phyloP scores from a whole-genome alignment of 805 yeast species.

The Yarrowia yakushimensis region DNA sequence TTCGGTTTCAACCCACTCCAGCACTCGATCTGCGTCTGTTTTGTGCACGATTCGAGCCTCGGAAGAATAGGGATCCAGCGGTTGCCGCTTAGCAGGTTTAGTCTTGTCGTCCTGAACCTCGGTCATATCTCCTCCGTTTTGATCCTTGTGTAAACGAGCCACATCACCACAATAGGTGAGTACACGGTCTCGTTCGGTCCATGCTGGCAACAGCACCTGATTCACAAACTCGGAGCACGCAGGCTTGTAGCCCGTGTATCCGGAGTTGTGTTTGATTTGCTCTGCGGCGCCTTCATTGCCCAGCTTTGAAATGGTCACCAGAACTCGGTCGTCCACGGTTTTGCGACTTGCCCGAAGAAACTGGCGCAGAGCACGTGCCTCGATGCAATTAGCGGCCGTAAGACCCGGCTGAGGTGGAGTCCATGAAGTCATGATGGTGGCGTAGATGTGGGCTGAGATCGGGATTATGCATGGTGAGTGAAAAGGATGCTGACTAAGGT shows the following conservation, averaged over 20 bases:
- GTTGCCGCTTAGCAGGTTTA: background rate
- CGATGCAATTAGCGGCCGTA: conserved; percentile 12
- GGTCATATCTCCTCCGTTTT: conserved; percentile 4
- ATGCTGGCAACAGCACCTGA: conserved; percentile 15
- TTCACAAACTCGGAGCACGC: conserved; percentile 22
- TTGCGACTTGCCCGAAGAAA: conserved; percentile 22
- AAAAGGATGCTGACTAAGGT: too few relatives aligned
- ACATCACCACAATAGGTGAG: conserved; percentile 12
- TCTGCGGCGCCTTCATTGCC: conserved; percentile 13
- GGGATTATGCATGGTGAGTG: conserved; percentile 14
- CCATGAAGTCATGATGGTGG: conserved; percentile 4
- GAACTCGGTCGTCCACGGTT: conserved; percentile 9
- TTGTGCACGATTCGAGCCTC: background rate
- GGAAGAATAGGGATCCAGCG: conserved; percentile 9
- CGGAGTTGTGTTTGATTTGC: background rate
- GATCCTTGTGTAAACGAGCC: conserved; percentile 10
- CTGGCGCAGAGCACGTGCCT: conserved; percentile 11
- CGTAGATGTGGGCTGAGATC: background rate
- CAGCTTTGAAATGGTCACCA: conserved; percentile 16
- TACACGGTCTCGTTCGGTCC: conserved; percentile 20
- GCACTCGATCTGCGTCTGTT: background rate
- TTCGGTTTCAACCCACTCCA: conserved; percentile 16
- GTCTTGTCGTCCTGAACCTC: background rate
- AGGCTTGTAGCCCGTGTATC: background rate
- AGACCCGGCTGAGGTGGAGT: conserved; percentile 12